Base-by-base conservation (phyloP, 768 basidiomycete genomes). In the Suillus ampliporus region DNA sequence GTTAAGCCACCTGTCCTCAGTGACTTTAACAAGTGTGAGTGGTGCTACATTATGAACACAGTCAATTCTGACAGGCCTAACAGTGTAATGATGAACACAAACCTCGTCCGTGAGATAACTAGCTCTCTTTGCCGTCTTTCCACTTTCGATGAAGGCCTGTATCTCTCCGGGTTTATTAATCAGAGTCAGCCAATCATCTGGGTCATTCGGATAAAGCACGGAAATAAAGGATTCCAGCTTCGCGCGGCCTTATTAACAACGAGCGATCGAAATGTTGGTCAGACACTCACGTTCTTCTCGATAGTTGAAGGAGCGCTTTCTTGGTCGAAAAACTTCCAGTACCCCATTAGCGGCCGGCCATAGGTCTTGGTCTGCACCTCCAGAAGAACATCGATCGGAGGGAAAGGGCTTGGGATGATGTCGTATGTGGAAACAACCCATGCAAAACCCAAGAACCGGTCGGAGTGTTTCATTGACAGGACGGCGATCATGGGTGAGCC, bases 171-270 rank as follows among this genome's bases (percentile, higher is more conserved):
- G 70, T 11, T 74, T 61, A 26, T 78, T 72, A 41, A 83, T 61
- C 17, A 75, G 71, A 23, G 69, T 76, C 67, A 74, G 74, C 78
- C 77, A 80, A 21, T 67, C 28, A 34, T 67, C 66, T 0, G 78
- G 74, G 50, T 82, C 73, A 17, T 71, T 57, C 5, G 81, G 64
- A 63, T 76, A 80, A 38, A 72, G 0, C 31, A 82, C 26, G 43
- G 73, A 71, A 41, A 78, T 67, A 60, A 83, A 75, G 1, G 81
- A 78, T 40, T 83, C 81, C 31, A 75, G 67, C 81, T 80, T 44
- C 35, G 54, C 23, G 15, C 21, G 59, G 61, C 21, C 43, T 37
- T 5, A 26, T 38, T 28, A 40, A 52, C 23, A 47, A 38, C 43
- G 46, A 57, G n/a, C 8, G 4, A 23, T 54, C 14, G 44, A 43